Percentiles rank a stretch among this genome's conserved stretches.
Conservation (phyloP, 805 yeast species). For the Ogataea paraovalis region DNA sequence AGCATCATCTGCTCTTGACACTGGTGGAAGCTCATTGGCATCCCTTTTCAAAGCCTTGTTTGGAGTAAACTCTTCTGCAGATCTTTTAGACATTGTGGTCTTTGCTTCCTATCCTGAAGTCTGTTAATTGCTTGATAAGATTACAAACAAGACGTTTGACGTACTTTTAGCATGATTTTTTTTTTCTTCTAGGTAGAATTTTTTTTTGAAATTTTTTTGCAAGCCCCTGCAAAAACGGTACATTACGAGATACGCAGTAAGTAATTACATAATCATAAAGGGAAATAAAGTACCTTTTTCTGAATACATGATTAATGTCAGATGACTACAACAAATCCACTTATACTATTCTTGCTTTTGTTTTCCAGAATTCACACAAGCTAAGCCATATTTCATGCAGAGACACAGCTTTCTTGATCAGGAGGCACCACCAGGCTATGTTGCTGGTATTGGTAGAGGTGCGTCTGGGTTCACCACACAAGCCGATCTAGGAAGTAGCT, state of each 20-base stretch:
- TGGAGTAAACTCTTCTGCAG: conserved; percentile 23
- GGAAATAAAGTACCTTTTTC: too few species aligned
- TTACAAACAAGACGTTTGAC: background rate
- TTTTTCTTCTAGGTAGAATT: background rate
- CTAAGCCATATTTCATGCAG: conserved; percentile 35
- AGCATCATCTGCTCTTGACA: conserved; percentile 20
- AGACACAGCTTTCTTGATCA: conserved; percentile 69
- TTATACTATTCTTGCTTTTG: too few species aligned
- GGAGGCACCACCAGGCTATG: conserved; percentile 84
- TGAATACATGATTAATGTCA: too few species aligned
- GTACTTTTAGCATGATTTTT: background rate
- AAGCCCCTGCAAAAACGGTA: conserved; percentile 1
- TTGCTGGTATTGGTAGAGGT: conserved; percentile 93
- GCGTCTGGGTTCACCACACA: conserved; percentile 90
- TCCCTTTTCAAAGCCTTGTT: conserved; percentile 18
- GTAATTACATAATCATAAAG: background rate
- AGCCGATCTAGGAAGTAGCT: conserved; percentile 63
- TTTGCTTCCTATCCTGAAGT: background rate
- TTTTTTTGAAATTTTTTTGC: background rate
- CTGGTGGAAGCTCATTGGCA: conserved; percentile 14
- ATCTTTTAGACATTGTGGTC: conserved; percentile 31
- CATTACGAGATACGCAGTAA: background rate
- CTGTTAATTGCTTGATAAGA: background rate
- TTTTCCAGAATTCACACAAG: background rate
- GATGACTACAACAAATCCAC: too few species aligned